A percentile compares a stretch with the other conserved stretches of the same genome.
Conservation (phyloP, 352 stramenopile genomes). For the Blastocystis sp. region DNA sequence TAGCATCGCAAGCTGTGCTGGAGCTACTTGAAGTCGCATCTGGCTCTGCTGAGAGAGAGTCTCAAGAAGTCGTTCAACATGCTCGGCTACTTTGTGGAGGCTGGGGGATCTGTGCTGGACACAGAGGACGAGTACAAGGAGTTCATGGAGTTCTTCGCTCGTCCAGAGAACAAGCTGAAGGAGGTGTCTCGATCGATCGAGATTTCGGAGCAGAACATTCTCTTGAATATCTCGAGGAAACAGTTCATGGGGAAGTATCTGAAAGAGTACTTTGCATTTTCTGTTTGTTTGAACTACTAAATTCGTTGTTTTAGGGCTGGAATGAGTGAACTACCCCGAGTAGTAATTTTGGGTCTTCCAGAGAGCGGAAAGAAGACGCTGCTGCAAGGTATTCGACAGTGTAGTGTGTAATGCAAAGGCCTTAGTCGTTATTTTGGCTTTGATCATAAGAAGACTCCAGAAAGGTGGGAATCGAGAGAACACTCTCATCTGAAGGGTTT, state of each 20-base stretch:
- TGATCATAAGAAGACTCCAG: neutral
- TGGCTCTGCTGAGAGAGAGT: slow-evolving; percentile 68
- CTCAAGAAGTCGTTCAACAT: slow-evolving; percentile 54
- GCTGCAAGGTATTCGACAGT: neutral
- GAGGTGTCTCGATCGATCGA: slow-evolving; percentile 38
- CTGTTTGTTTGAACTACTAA: neutral
- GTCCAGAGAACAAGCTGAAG: slow-evolving; percentile 12
- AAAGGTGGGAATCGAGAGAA: neutral
- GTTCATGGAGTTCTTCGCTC: slow-evolving; percentile 38
- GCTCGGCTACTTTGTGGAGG: slow-evolving; percentile 55
- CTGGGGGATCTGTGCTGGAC: slow-evolving; percentile 34
- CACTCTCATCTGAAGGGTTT: neutral
- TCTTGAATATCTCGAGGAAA: slow-evolving; percentile 54
- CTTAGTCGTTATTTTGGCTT: slow-evolving; percentile 52
- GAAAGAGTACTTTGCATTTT: neutral
- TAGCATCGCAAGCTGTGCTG: slow-evolving; percentile 68
- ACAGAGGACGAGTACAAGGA: neutral
- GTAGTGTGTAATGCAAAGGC: neutral
- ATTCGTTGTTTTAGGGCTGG: neutral
- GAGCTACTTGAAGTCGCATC: slow-evolving; percentile 72
- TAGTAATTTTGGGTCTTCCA: slow-evolving; percentile 3
- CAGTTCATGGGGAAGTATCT: neutral
- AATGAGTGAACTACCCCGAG: slow-evolving; percentile 6
- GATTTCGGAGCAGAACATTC: slow-evolving; percentile 41
- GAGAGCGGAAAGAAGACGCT: slow-evolving; percentile 50